Evolutionary conservation across 768 basidiomycete genomes (phyloP).

Genomic region (Gloeopeniophorella convolvens): DNA sequence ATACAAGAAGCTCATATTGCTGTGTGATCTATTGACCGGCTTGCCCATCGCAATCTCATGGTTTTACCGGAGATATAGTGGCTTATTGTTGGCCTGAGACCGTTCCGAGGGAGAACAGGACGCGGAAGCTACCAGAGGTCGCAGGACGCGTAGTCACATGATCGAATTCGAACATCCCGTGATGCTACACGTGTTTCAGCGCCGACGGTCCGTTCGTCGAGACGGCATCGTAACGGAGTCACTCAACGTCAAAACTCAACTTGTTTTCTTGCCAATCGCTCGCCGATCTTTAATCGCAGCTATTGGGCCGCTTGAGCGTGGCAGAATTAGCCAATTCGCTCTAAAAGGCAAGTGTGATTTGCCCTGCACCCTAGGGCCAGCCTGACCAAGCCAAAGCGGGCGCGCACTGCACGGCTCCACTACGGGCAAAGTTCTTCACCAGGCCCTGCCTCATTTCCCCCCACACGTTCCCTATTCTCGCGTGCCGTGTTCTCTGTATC

Average conservation of each 20-base stretch:
- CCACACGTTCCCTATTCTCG: not conserved
- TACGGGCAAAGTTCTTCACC: no score
- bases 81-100: no score
- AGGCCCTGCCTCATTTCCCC: not conserved
- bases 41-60: no score
- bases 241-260: no score
- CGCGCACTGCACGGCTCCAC: not conserved
- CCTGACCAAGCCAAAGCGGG: not conserved
- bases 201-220: slow-evolving; percentile 5
- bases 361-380: slow-evolving; percentile 10
- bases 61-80: no score
- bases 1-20: no score
- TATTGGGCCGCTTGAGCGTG: not conserved
- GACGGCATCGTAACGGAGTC: no score
- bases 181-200: slow-evolving; percentile 20
- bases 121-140: not conserved
- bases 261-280: not conserved
- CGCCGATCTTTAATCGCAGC: not conserved
- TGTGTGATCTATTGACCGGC: no score
- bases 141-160: slow-evolving; percentile 11
- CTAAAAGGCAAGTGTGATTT: slow-evolving; percentile 6
- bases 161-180: not conserved
- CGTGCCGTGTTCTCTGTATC: not conserved
- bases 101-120: not conserved
- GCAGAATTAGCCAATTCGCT: not conserved